Evolutionary conservation across 179 eudicot genomes (phyloP), one percentile per base, ranked within the genome.

Genomic region (Nepenthes alata): DNA sequence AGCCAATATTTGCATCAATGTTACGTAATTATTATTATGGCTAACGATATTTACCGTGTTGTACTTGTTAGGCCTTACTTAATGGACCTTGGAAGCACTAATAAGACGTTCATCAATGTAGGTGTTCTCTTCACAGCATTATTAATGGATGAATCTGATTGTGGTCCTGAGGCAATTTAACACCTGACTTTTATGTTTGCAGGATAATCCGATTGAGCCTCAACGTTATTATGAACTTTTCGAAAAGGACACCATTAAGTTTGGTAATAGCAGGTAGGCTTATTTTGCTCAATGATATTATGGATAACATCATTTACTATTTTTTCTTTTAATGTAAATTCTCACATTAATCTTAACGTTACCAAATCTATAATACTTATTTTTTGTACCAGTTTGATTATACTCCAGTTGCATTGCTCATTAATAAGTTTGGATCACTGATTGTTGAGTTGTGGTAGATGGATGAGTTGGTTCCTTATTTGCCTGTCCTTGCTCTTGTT

Each of bases 41-140:
- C 25, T 25, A 25, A 25, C 25, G 25, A 25, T 25, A 25, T 25
- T 25, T 25, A 25, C 25, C 1, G 47, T 52, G 50, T 52, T 62
- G 34, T 15, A n/a, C 58, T 36, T 34, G 34, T 11, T 60, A 93
- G 98, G 81, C 98, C 98, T 47, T 93, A 93, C 70, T 53, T 93
- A 72, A 93, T 93, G 98, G 98, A 93, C 69, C 88, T 93, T 48
- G 98, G 98, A 67, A 93, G 98, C 87, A 93, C 98, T 67, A 93
- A 93, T 69, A 88, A 91, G 67, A 93, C 96, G 56, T 93, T 83
- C 61, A 53, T 91, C 61, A 91, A 91, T 70, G 98, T 89, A 73
- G 78, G 96, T 57, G n/a, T 35, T 70, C 45, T 11, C 37, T 13
- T 64, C 11, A 35, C 37, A 52, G 6, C 58, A 53, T 37, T 38